These are phyloP conservation scores for Lenzites betulinus DNA, from an alignment of 768 basidiomycete genomes.

Conservation along the genomic window DNA sequence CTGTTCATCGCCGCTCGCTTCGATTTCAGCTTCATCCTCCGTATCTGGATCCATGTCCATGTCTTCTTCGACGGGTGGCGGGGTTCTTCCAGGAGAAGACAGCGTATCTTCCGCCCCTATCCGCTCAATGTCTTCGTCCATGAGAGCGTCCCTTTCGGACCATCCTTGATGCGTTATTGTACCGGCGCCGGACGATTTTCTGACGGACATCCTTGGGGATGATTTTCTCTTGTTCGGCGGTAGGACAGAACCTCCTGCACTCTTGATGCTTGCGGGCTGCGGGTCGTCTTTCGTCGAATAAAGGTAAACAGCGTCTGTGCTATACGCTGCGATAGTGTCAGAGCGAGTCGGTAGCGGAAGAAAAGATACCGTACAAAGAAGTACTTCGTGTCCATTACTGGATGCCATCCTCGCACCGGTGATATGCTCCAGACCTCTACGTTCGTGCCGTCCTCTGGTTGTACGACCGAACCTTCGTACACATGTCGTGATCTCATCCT, in stretches of 20 bases:
- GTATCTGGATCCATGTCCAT: constrained; percentile 36
- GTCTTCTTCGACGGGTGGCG: constrained; percentile 21
- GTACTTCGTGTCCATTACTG: constrained; percentile 75
- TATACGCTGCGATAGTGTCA: constrained; percentile 54
- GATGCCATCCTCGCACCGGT: constrained; percentile 75
- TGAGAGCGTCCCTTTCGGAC: constrained; percentile 28
- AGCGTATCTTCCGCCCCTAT: constrained; percentile 23
- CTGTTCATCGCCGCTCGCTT: constrained; percentile 7
- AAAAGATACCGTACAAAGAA: constrained; percentile 10
- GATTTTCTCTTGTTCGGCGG: constrained; percentile 16
- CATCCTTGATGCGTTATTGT: neutral
- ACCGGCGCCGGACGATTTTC: neutral
- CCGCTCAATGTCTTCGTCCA: constrained; percentile 30
- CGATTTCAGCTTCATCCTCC: constrained; percentile 30
- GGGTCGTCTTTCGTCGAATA: constrained; percentile 74
- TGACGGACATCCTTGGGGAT: neutral
- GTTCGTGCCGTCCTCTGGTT: constrained; percentile 37
- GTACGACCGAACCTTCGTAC: constrained; percentile 75
- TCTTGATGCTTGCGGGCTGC: constrained; percentile 23
- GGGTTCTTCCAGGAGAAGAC: neutral
- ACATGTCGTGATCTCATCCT: constrained; percentile 66
- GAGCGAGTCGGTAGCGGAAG: too few species aligned
- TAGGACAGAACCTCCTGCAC: constrained; percentile 14
- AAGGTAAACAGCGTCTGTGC: constrained; percentile 69
- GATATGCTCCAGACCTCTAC: constrained; percentile 56